Evolutionary conservation across 2,329 filamentous ascomycete species (phyloP).

Genomic region (Pezicula neosporulosa): DNA sequence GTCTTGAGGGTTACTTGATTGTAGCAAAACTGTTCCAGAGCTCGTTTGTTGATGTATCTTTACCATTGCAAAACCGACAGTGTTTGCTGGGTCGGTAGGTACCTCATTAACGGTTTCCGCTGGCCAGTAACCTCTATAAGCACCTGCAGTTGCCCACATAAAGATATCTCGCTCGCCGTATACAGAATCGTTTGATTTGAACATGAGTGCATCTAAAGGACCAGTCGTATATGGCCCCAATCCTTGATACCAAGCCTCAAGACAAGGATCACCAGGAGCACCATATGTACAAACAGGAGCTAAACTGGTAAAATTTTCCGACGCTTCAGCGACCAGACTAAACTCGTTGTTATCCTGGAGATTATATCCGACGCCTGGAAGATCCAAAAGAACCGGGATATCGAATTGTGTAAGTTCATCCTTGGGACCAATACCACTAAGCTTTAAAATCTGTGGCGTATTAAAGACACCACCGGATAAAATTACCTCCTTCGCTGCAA

Average conservation of each 20-base stretch:
- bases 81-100: slow-evolving; percentile 25
- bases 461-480: slow-evolving; percentile 41
- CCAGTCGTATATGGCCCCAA: slow-evolving; percentile 40
- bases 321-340: neutral
- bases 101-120: slow-evolving; percentile 30
- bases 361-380: slow-evolving; percentile 62
- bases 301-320: neutral
- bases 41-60: slow-evolving; percentile 61
- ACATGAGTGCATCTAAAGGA: slow-evolving; percentile 37
- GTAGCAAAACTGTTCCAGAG: slow-evolving; percentile 58
- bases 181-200: slow-evolving; percentile 30
- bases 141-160: slow-evolving; percentile 22
- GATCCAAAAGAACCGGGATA: slow-evolving; percentile 49
- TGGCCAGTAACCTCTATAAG: slow-evolving; percentile 39
- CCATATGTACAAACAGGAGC: slow-evolving; percentile 25
- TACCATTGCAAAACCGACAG: neutral
- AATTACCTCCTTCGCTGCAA: slow-evolving; percentile 37
- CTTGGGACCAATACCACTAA: slow-evolving; percentile 39
- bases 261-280: slow-evolving; percentile 33
- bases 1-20: slow-evolving; percentile 59
- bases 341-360: slow-evolving; percentile 52
- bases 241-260: slow-evolving; percentile 24
- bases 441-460: slow-evolving; percentile 40
- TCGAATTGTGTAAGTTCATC: slow-evolving; percentile 33
- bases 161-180: slow-evolving; percentile 34